Base-by-base conservation (phyloP, 495 filamentous ascomycete genomes). In the Massariosphaeria phaeospora region DNA sequence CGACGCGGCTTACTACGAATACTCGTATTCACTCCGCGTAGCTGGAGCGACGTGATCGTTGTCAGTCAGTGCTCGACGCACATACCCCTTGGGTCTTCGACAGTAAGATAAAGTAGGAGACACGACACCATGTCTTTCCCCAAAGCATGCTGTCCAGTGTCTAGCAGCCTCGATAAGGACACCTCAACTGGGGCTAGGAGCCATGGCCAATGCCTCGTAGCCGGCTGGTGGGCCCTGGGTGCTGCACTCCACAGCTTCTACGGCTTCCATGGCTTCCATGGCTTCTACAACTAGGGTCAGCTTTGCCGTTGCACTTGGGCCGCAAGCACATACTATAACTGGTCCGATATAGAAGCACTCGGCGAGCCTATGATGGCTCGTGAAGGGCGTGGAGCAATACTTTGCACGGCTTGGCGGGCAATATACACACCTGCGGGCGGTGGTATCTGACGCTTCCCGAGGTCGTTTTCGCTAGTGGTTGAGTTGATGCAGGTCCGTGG, bases 231-330 rank as follows among this genome's bases (percentile, higher is more conserved):
- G 24, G 26, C 44, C 45, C 51, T 36, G 33, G 51, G 12, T 43
- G 58, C 20, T 62, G 59, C 59, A 57, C 59, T 57, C 59, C 53
- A 61, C 57, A 61, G 31, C 31, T 46, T 57, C 48, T 24, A 56
- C 24, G 40, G 47, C 44, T 53, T 52, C 48, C 39, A 59, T 29
- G 11, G 40, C 55, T 58, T 54, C 41, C 29, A 48, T 50, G 36
- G 29, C 52, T 56, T 51, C 36, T 36, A 38, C 38, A 47, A 47
- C 52, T 34, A 31, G 57, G 44, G 26, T 18, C 8, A 24, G 31
- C 40, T 42, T 34, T 52, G 35, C 17, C 13, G 24, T 10, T 30
- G 40, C 26, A 26, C 18, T 62, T 62, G 59, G 59, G 59, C 59
- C 52, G 52, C 59, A 62, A 57, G n/a, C n/a, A n/a, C n/a, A 52